Evolutionary conservation across 805 yeast genomes (phyloP), one percentile per base, ranked within the genome.

Genomic region (Priceomyces castillae): DNA sequence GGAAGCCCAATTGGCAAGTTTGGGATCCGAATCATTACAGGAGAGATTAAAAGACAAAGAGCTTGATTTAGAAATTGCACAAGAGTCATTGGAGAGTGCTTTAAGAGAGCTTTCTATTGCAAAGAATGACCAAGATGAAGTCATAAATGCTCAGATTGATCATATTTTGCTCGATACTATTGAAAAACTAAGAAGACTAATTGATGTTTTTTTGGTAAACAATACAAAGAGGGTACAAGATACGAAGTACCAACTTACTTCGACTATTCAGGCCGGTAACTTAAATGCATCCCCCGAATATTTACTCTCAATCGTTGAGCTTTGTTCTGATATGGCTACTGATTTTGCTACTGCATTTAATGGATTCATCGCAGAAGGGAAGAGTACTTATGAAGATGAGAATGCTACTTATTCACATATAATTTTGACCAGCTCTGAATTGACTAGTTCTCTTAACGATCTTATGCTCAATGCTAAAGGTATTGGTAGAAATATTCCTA

Each of bases 201-300:
- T 88, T 44, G 96, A 89, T 59, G 81, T 90, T 7, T 77, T 88
- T 39, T 69, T 89, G 47, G 73, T 70, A 17, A 77, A 86, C 50
- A 88, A 86, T 36, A 78, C 85, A 20, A 80, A 81, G 47, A 73
- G 89, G 40, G 74, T 89, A 41, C 95, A 89, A 63, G 88, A 85
- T 50, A 67, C 85, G 0, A 67, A 77, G 33, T 83, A 78, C 55
- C 89, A 83, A 53, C 69, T 87, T 47, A 83, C 81, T 43, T 83
- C 90, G 3, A 87, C 94, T 23, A 78, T 84, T 79, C 88, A 85
- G 62, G 87, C 89, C 3, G 94, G 94, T 43, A 86, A 86, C 58
- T 80, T 81, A 51, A 82, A 81, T 58, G 74, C 94, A 2, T 78
- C 92, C 0, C 86, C 92, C 2, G 82, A 78, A 50, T 83, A 78